Conservation (phyloP, 192 early-diverging fungal species). For the Gigaspora rosea region DNA sequence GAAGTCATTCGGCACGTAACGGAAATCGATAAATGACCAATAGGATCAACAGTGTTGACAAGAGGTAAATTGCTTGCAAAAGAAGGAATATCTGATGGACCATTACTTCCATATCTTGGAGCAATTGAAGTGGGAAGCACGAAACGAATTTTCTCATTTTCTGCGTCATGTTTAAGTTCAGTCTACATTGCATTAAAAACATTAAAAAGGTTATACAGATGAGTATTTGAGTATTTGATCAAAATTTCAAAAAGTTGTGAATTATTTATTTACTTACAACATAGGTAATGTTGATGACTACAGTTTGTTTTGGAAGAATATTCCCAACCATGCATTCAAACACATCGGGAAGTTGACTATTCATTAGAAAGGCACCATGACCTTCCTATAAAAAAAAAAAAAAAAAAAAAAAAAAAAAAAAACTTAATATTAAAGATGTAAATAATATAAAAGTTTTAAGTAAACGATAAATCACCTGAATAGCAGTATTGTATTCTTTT, state of each 20-base stretch:
- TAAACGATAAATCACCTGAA: not conserved
- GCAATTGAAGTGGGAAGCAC: constrained; percentile 45
- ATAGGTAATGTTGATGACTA: constrained; percentile 49
- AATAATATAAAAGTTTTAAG: not conserved
- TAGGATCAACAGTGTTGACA: too few species aligned
- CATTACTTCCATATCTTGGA: constrained; percentile 46
- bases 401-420: not conserved
- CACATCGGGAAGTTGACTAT: constrained; percentile 33
- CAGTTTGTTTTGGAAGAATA: constrained; percentile 37
- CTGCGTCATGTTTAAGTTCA: constrained; percentile 51
- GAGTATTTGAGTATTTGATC: too few species aligned
- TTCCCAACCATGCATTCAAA: constrained; percentile 55
- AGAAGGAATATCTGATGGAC: too few species aligned
- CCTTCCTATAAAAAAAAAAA: not conserved
- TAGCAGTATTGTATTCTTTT: constrained; percentile 11
- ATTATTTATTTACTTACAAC: constrained; percentile 14
- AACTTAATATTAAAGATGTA: not conserved
- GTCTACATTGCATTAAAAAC: not conserved
- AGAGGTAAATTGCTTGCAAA: too few species aligned
- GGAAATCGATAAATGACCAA: too few species aligned
- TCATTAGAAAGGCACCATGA: constrained; percentile 11
- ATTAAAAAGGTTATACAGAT: too few species aligned
- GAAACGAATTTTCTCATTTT: constrained; percentile 49
- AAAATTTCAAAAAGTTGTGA: too few species aligned
- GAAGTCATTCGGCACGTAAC: not conserved